Evolutionary conservation across 306 rosid genomes (phyloP).

Genomic region (Sphenostylis stenocarpa): DNA sequence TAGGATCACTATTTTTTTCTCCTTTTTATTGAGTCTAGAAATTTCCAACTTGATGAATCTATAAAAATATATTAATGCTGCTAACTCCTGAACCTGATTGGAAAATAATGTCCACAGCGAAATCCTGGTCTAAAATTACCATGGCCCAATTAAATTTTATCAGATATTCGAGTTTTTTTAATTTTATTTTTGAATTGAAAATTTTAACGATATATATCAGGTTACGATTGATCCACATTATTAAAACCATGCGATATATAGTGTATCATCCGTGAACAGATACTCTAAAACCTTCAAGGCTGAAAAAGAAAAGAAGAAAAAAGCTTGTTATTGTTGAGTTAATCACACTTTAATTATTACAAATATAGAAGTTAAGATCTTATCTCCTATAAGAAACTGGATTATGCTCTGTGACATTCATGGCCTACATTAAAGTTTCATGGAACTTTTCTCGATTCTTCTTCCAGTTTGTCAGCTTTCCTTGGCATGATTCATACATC

Average conservation of each 20-base stretch:
- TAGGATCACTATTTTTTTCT: too few species aligned
- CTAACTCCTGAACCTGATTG: not conserved
- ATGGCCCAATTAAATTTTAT: not conserved
- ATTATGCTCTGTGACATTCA: constrained; percentile 12
- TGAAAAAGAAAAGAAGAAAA: not conserved
- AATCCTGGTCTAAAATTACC: not conserved
- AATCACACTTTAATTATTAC: constrained; percentile 1
- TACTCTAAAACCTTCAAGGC: not conserved
- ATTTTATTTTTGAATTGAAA: not conserved
- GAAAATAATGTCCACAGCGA: not conserved
- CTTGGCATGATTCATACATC: constrained; percentile 28
- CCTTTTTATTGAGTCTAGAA: too few species aligned
- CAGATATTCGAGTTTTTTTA: not conserved
- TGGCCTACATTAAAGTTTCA: not conserved
- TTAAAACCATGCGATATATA: not conserved
- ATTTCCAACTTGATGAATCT: not conserved
- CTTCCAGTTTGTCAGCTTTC: constrained; percentile 28
- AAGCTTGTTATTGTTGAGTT: not conserved
- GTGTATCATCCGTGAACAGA: not conserved
- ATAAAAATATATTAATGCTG: too few species aligned
- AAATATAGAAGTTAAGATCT: not conserved
- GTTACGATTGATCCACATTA: not conserved
- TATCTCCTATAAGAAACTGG: not conserved
- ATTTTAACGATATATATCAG: not conserved
- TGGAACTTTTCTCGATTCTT: not conserved